phyloP scores from a whole-genome alignment of 108 stramenopile genomes.

The Pelagomonas calceolata region DNA sequence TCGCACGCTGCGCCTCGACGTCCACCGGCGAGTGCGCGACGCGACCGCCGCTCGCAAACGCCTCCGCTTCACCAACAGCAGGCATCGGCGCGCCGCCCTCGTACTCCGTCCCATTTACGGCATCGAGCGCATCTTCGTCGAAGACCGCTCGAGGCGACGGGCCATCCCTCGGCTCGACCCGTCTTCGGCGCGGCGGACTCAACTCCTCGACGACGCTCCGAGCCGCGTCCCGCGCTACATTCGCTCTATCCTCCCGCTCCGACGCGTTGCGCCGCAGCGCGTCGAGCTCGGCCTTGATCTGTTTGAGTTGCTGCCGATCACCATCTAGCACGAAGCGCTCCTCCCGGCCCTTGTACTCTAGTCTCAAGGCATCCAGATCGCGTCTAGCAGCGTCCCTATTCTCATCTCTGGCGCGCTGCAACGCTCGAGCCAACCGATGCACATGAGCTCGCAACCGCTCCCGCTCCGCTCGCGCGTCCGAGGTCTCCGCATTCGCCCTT shows the following conservation, averaged over 20 bases:
- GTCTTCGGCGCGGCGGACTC: no score
- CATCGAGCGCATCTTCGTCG: neutral
- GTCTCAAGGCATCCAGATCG: neutral
- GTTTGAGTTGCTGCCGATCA: neutral
- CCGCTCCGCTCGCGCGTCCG: neutral
- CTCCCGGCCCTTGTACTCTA: neutral
- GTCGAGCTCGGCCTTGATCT: neutral
- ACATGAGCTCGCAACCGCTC: neutral
- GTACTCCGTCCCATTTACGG: neutral
- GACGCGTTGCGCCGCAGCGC: neutral
- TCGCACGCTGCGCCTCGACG: no score
- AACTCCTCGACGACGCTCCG: no score
- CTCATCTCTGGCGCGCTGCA: neutral
- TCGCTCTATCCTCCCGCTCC: no score
- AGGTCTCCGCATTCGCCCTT: neutral
- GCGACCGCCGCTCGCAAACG: no score
- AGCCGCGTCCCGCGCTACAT: no score
- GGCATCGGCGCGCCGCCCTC: neutral
- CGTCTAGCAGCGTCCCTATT: neutral
- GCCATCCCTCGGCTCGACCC: no score
- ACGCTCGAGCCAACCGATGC: neutral
- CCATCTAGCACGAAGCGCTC: slow-evolving; percentile 1
- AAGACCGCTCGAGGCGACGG: neutral
- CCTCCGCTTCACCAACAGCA: neutral
- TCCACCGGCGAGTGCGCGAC: no score